Base-by-base conservation (phyloP, 2,329 filamentous ascomycete species). In the Ceratocystis variospora region DNA sequence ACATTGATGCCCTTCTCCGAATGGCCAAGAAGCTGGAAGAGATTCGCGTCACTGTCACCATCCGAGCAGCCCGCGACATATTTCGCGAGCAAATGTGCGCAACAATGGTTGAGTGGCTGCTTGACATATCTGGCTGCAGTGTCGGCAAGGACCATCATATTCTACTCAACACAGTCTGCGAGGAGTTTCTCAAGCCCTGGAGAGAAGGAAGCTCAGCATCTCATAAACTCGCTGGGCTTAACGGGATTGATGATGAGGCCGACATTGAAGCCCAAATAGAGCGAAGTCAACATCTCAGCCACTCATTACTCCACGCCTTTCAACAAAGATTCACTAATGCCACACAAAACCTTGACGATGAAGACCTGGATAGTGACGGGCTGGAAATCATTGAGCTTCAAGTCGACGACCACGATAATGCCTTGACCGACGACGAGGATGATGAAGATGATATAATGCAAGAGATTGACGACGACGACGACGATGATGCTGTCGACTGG, bases 81-180 rank as follows among this genome's bases (percentile, higher is more conserved):
- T 99, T 97, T 77, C 84, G 94, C 68, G 94, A 99, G 74, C 89
- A 97, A 74, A 99, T 99, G 95, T 96, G 92, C 71, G 91, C 89
- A n/a, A 90, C 91, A 17, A 93, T 99, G 68, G 88, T 99, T 65
- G 92, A 96, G 71, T 99, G 95, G 95, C 81, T 99, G 22, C 83
- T 87, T 64, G 95, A 99, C 75, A 95, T 99, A 71, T 84, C 91
- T 6, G 91, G 91, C 37, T 96, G 92, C 75, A 88, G 85, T 64
- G 88, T 96, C 61, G 90, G 90, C 1, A 80, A 84, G 41, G 90
- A 99, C 72, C 83, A 86, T 69, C 81, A 89, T 68, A 85, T 97
- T 19, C 79, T 99, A 55, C 84, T 91, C 46, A 86, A 85, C 63
- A 85, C 88, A 5, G 84, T 99, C 48, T 99, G 94, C 72, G 90